Evolutionary conservation across 495 filamentous ascomycete genomes (phyloP).

Genomic region (Hypoxylon crocopeplum): DNA sequence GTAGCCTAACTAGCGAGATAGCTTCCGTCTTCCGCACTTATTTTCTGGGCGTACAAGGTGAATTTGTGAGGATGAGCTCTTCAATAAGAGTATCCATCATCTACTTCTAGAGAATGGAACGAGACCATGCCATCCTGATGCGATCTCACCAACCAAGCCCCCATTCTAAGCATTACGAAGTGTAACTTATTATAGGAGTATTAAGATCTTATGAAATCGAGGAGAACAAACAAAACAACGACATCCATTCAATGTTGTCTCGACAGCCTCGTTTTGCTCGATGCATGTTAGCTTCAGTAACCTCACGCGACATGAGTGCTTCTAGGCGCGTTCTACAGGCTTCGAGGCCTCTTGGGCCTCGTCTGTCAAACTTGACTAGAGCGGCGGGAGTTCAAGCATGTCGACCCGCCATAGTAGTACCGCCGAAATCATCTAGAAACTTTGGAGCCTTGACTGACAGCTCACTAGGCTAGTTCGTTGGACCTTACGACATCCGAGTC

Average conservation of each 20-base stretch:
- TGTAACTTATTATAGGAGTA: too few species aligned
- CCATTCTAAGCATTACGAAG: too few species aligned
- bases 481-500: too few species aligned
- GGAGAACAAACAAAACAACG: constrained; percentile 7
- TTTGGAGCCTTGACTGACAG: too few species aligned
- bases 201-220: constrained; percentile 1
- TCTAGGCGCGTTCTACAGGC: constrained; percentile 29
- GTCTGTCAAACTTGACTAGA: constrained; percentile 11
- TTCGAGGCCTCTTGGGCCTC: constrained; percentile 18
- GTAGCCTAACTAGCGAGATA: too few species aligned
- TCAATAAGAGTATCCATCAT: neutral
- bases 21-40: too few species aligned
- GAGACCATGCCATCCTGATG: constrained; percentile 6
- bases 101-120: neutral
- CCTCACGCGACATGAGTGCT: neutral
- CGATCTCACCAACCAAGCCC: constrained; percentile 12
- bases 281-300: constrained; percentile 11
- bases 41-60: too few species aligned
- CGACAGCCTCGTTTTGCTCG: constrained; percentile 11
- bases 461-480: neutral
- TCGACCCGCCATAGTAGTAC: constrained; percentile 6
- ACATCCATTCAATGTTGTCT: neutral
- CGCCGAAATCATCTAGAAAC: constrained; percentile 1
- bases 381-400: constrained; percentile 7
- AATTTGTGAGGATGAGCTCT: too few species aligned